These are phyloP conservation scores for Aspergillus floridensis DNA, from an alignment of 2,329 filamentous ascomycete species.

Conservation along the genomic window DNA sequence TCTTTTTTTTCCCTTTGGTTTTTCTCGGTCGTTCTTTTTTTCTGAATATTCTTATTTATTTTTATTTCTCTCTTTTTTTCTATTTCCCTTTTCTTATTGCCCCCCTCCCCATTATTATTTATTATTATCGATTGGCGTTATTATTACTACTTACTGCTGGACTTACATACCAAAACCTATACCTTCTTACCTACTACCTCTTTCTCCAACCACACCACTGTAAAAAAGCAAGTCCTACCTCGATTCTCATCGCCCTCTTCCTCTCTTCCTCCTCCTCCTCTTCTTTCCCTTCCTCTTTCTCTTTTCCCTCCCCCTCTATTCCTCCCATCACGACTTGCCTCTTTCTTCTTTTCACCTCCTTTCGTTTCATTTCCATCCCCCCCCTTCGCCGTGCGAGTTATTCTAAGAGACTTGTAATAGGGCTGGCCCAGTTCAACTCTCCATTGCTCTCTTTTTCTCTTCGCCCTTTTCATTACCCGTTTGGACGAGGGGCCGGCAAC, in stretches of 20 bases:
- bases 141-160: constrained; percentile 15
- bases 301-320: constrained; percentile 15
- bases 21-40: constrained; percentile 8
- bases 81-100: constrained; percentile 13
- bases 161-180: constrained; percentile 8
- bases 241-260: not conserved
- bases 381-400: constrained; percentile 35
- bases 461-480: constrained; percentile 21
- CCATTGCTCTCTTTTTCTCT: constrained; percentile 26
- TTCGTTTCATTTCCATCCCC: constrained; percentile 23
- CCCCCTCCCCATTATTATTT: constrained; percentile 9
- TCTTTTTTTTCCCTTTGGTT: constrained; percentile 6
- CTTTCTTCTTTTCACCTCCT: constrained; percentile 18
- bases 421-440: constrained; percentile 39
- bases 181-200: constrained; percentile 3
- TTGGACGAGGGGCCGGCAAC: constrained; percentile 19
- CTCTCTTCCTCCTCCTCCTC: constrained; percentile 14
- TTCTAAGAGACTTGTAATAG: constrained; percentile 30
- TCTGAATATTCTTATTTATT: constrained; percentile 12
- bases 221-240: constrained; percentile 25
- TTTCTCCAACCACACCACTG: constrained; percentile 8
- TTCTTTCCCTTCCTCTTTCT: constrained; percentile 19
- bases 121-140: constrained; percentile 15
- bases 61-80: constrained; percentile 11
- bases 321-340: constrained; percentile 17